Conservation (phyloP, 768 basidiomycete species). For the Lactarius hengduanensis region DNA sequence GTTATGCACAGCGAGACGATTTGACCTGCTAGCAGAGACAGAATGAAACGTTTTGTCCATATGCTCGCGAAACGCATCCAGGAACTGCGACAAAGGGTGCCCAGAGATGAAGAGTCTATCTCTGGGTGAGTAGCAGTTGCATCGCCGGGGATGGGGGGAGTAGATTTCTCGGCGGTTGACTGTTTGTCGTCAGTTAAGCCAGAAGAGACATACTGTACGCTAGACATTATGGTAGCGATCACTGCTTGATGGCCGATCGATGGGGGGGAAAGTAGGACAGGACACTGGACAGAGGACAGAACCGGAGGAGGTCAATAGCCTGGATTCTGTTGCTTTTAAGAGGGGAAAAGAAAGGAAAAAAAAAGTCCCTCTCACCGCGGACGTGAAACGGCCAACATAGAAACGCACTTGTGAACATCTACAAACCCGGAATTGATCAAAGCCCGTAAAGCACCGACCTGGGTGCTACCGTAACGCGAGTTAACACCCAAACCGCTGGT, state of each 20-base stretch:
- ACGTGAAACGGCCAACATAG: not conserved
- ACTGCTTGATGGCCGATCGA: not conserved
- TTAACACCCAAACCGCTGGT: not conserved
- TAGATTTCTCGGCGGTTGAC: not conserved
- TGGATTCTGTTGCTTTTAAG: not conserved
- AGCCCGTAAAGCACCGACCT: not conserved
- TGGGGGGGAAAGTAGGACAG: not conserved
- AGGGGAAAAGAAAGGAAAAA: too few relatives aligned
- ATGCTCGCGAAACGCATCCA: constrained; percentile 65
- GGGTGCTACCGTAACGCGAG: not conserved
- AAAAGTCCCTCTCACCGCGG: not conserved
- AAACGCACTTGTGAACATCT: not conserved
- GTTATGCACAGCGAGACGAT: constrained; percentile 86
- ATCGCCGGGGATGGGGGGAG: not conserved
- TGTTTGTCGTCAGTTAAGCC: not conserved
- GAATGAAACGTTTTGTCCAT: constrained; percentile 73
- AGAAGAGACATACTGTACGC: not conserved
- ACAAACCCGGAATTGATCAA: not conserved
- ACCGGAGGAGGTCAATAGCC: not conserved
- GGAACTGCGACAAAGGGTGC: constrained; percentile 53
- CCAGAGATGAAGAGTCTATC: constrained; percentile 61
- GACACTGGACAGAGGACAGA: too few relatives aligned
- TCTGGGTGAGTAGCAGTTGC: constrained; percentile 46
- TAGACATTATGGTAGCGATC: constrained; percentile 5
- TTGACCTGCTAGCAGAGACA: constrained; percentile 74